Evolutionary conservation across 1,139 yeast species (phyloP).

Genomic region (Debaryomyces sp.): DNA sequence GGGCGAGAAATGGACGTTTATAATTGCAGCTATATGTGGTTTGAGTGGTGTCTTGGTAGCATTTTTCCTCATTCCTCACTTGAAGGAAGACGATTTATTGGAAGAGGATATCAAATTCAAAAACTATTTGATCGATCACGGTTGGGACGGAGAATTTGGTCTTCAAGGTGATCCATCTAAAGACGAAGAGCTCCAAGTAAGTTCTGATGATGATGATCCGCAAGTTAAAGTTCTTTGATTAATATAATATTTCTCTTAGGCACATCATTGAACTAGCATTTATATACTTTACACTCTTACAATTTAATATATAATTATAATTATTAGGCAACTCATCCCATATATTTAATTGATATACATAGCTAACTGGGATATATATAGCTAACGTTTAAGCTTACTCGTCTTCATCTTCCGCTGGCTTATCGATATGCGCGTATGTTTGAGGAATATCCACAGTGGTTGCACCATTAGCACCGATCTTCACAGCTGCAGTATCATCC

Average conservation of each 20-base stretch:
- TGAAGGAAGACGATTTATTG: slow-evolving; percentile 66
- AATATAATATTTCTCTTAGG: neutral
- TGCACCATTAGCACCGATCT: slow-evolving; percentile 14
- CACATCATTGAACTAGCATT: neutral
- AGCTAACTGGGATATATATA: too few species aligned
- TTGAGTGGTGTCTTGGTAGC: slow-evolving; percentile 63
- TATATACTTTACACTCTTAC: neutral
- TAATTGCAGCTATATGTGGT: slow-evolving; percentile 73
- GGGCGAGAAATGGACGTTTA: slow-evolving; percentile 44
- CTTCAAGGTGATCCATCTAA: slow-evolving; percentile 27
- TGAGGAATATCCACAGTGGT: slow-evolving; percentile 23
- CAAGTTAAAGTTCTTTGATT: neutral
- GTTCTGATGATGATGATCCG: neutral
- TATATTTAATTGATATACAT: neutral
- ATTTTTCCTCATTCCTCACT: slow-evolving; percentile 65
- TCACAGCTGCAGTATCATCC: slow-evolving; percentile 17
- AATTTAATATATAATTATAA: slow-evolving; percentile 1
- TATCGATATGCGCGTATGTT: slow-evolving; percentile 19
- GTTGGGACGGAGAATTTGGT: slow-evolving; percentile 69
- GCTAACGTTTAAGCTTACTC: neutral
- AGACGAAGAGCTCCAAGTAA: slow-evolving; percentile 10
- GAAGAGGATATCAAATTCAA: slow-evolving; percentile 66
- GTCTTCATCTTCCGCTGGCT: slow-evolving; percentile 17
- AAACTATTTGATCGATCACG: slow-evolving; percentile 61
- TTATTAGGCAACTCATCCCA: neutral